Base-by-base conservation (phyloP, 192 early-diverging fungal genomes). In the Mortierella antarctica region DNA sequence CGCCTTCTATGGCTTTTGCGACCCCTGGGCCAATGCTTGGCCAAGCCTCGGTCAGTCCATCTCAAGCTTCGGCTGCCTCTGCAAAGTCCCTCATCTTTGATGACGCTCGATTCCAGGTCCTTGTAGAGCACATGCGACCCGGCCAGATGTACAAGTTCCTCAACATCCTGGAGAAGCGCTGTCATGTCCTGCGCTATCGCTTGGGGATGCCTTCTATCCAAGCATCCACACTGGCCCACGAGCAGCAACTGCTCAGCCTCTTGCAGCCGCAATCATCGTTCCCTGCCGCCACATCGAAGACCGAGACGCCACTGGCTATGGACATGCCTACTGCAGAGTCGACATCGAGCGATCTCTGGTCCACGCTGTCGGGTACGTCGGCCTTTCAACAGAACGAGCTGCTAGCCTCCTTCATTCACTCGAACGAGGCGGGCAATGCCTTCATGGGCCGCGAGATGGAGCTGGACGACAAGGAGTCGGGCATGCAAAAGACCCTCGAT, bases 101-200 rank as follows among this genome's bases (percentile, higher is more conserved):
- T 57, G 83, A 85, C 63, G 70, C 74, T 49, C 78, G 79, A 14
- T 85, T 85, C 51, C 75, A 85, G 39, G 57, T 58, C 18, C 58
- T 85, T 41, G 78, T 85, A 1, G 79, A 77, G 51, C 74, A 85
- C 41, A 87, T 89, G 86, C 81, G 83, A 12, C 74, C 76, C 51
- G 77, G 82, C 14, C 86, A 89, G 70, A 83, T 89, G 83, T 82
- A 86, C 59, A 84, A 80, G 31, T 88, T 87, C 58, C 71, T 89
- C 14, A 73, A 73, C 49, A 86, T 89, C 58, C 87, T 89, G 23
- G 86, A 89, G 74, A 82, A 86, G 57, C 77, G 88, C 23, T 89
- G 88, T 42, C 83, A 82, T n/a, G 86, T 89, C 50, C 49, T 89
- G 39, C 77, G 77, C 11, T 57, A 58, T 60, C 77, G 67, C 7